Conservation (phyloP, 257 asterid genomes). For the Rubia yunnanensis region DNA sequence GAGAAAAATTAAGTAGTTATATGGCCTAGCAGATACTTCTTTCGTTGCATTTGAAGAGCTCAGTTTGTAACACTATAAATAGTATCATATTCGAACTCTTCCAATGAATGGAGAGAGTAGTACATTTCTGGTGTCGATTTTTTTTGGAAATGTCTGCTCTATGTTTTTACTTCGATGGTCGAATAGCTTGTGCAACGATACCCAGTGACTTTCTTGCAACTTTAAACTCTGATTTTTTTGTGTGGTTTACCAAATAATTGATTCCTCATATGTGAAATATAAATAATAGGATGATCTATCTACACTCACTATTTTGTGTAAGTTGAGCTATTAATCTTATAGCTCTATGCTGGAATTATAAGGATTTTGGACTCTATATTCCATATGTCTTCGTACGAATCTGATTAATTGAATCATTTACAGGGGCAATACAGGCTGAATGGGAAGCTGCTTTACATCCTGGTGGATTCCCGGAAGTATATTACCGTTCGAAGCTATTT, state of each 20-base stretch:
- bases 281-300: too few relatives aligned
- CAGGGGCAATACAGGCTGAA: constrained; percentile 53
- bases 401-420: neutral
- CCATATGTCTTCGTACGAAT: too few relatives aligned
- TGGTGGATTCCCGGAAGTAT: constrained; percentile 56
- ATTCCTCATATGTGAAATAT: too few relatives aligned
- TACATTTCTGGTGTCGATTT: too few relatives aligned
- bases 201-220: neutral
- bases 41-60: too few relatives aligned
- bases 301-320: neutral
- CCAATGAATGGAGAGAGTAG: too few relatives aligned
- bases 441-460: constrained; percentile 67
- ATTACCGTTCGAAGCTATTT: neutral
- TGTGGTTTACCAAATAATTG: too few relatives aligned
- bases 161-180: neutral
- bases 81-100: too few relatives aligned
- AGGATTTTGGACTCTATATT: too few relatives aligned
- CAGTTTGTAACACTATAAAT: neutral
- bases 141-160: neutral
- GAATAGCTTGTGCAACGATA: too few relatives aligned
- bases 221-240: neutral
- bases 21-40: neutral
- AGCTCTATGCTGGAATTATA: neutral
- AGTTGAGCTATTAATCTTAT: neutral
- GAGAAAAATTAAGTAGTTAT: too few relatives aligned